phyloP scores from a whole-genome alignment of 441 rosid species.

The Mallotus repandus region DNA sequence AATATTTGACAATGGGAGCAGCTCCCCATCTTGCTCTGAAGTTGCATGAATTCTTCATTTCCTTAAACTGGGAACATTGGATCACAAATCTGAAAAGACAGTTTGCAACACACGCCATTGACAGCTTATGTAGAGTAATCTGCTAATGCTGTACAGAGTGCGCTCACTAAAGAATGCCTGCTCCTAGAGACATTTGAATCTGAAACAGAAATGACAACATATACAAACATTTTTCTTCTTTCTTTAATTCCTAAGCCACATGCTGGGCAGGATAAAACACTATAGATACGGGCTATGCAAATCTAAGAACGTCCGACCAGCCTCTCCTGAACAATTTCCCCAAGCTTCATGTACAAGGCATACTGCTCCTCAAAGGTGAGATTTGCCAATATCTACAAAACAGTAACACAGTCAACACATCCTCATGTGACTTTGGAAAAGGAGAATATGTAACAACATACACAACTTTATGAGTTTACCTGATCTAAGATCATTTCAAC shows the following conservation, averaged over 20 bases:
- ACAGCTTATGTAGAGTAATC: slow-evolving; percentile 6
- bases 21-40: neutral
- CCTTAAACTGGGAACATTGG: neutral
- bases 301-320: slow-evolving; percentile 32
- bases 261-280: neutral
- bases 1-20: neutral
- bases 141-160: slow-evolving; percentile 33
- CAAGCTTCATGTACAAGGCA: slow-evolving; percentile 56
- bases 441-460: neutral
- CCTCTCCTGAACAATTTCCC: slow-evolving; percentile 59
- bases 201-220: slow-evolving; percentile 18
- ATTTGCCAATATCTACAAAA: slow-evolving; percentile 51
- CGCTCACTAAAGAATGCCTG: slow-evolving; percentile 23
- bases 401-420: neutral
- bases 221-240: slow-evolving; percentile 23
- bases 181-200: slow-evolving; percentile 20
- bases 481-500: slow-evolving; percentile 71
- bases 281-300: neutral
- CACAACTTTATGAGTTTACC: slow-evolving; percentile 37
- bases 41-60: neutral
- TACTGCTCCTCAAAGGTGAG: slow-evolving; percentile 76
- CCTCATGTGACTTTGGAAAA: neutral
- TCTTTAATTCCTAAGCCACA: slow-evolving; percentile 11
- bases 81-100: neutral
- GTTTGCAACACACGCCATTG: slow-evolving; percentile 5